phyloP scores from a whole-genome alignment of 2,329 filamentous ascomycete species.

The Gnomoniopsis sp. region DNA sequence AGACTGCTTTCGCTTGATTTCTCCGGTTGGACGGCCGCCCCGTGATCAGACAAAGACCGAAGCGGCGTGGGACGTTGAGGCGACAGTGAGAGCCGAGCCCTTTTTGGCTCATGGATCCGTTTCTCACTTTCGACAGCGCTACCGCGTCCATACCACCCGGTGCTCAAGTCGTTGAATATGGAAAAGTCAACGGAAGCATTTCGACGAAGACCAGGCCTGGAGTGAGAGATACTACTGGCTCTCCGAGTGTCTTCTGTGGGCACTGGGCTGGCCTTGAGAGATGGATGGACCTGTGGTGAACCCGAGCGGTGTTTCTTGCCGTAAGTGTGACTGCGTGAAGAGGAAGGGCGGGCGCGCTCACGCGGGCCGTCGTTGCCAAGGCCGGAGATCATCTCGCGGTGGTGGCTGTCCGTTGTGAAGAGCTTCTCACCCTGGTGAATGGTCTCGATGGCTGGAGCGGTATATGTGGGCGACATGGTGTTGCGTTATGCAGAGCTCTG shows the following conservation, averaged over 20 bases:
- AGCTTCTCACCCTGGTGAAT: conserved; percentile 4
- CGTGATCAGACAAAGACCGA: background rate
- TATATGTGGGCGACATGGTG: conserved; percentile 13
- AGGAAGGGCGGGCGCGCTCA: background rate
- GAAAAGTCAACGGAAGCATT: conserved; percentile 5
- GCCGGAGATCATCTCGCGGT: background rate
- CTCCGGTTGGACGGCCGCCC: background rate
- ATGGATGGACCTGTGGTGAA: conserved; percentile 6
- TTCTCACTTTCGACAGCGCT: background rate
- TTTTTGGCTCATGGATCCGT: background rate
- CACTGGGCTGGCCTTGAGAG: conserved; percentile 9
- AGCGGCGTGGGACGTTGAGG: background rate
- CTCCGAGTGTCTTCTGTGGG: conserved; percentile 18
- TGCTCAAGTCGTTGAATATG: background rate
- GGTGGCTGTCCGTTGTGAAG: background rate
- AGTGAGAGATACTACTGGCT: conserved; percentile 12
- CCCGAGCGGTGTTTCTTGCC: conserved; percentile 1
- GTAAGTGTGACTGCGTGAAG: background rate
- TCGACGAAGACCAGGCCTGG: background rate
- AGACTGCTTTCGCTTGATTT: background rate
- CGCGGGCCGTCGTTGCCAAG: background rate
- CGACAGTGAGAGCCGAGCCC: background rate
- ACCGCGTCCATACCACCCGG: background rate
- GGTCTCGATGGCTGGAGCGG: conserved; percentile 9
- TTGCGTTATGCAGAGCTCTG: background rate